These are phyloP conservation scores for Oryza rufipogon DNA, from an alignment of 176 grass and related monocot species.

Conservation along the genomic window DNA sequence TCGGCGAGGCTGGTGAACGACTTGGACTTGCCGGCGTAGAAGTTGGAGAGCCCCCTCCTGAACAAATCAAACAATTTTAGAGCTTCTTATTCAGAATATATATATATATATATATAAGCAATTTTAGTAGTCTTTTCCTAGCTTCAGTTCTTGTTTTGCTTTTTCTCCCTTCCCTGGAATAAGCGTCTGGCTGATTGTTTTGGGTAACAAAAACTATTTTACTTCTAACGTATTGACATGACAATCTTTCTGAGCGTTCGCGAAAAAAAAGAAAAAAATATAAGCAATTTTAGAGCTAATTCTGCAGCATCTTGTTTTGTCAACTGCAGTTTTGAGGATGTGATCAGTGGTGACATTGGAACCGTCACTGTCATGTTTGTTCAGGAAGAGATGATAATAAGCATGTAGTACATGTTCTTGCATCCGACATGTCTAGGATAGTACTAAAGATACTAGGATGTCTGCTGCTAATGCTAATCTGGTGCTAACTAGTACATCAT, in stretches of 20 bases:
- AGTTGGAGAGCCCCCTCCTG: constrained; percentile 80
- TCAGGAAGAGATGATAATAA: not conserved
- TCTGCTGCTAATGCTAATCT: not conserved
- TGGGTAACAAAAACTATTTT: no score
- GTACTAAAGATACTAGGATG: not conserved
- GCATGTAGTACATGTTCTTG: not conserved
- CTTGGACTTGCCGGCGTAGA: constrained; percentile 83
- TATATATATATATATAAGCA: no score
- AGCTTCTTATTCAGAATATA: not conserved
- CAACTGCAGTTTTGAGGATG: not conserved
- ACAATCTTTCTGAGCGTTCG: no score
- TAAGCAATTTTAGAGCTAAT: not conserved
- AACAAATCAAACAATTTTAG: not conserved
- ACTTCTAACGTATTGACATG: no score
- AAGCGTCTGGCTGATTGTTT: no score
- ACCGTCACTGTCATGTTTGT: not conserved
- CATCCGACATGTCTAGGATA: not conserved
- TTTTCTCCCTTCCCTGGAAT: no score
- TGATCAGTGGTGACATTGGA: not conserved
- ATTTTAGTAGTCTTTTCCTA: no score
- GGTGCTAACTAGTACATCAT: not conserved
- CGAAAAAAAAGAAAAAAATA: no score
- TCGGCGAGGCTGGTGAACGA: constrained; percentile 76
- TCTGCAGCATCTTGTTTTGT: not conserved
- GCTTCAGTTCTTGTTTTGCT: no score